These are phyloP conservation scores for Acacia crassicarpa DNA, from an alignment of 306 rosid genomes.

Conservation along the genomic window DNA sequence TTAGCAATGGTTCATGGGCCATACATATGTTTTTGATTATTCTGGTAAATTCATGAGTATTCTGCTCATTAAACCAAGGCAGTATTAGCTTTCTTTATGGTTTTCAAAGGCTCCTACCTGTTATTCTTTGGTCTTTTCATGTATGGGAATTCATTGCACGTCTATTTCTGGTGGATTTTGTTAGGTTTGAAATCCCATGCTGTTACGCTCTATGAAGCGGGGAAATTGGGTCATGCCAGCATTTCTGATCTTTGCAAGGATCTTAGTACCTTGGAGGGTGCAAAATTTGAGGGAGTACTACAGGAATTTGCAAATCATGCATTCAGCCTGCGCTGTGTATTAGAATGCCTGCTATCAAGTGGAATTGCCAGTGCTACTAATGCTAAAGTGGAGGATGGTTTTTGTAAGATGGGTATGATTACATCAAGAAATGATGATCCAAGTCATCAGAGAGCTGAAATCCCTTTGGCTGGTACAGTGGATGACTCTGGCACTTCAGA, in stretches of 20 bases:
- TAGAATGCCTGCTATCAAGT: constrained; percentile 86
- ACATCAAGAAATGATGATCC: constrained; percentile 51
- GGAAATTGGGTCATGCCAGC: constrained; percentile 88
- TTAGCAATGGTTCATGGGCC: not conserved
- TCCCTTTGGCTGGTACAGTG: constrained; percentile 41
- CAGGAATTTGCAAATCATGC: constrained; percentile 98
- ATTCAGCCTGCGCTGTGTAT: constrained; percentile 85
- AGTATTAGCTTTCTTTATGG: constrained; percentile 15
- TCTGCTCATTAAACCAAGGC: constrained; percentile 12
- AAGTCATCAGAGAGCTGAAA: constrained; percentile 43
- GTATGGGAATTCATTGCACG: not conserved
- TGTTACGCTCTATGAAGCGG: constrained; percentile 93
- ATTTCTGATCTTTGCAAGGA: constrained; percentile 93
- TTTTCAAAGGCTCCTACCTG: not conserved
- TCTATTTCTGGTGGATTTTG: constrained; percentile 19
- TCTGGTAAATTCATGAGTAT: constrained; percentile 3
- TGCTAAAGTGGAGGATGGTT: constrained; percentile 44
- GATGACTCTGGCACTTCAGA: constrained; percentile 34
- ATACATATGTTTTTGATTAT: not conserved
- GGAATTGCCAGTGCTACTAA: constrained; percentile 49
- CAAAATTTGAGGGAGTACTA: constrained; percentile 90
- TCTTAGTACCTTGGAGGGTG: constrained; percentile 80
- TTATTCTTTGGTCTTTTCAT: not conserved
- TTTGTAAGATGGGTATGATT: constrained; percentile 36
- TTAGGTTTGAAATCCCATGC: constrained; percentile 96